Evolutionary conservation across 345 rosid genomes (phyloP).

Genomic region (Capsella bursapastoris): DNA sequence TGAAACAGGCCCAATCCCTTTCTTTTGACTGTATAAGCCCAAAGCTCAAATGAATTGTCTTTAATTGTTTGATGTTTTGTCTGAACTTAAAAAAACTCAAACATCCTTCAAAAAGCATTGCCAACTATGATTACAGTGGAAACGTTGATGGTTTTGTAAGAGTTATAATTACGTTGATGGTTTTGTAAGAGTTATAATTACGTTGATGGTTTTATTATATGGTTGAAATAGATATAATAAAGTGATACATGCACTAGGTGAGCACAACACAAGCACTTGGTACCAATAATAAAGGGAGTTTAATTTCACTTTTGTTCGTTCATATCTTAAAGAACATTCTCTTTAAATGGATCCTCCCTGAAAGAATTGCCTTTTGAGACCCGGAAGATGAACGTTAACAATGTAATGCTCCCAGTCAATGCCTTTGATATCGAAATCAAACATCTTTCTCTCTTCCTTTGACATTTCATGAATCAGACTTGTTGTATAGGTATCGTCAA

Average conservation of each 20-base stretch:
- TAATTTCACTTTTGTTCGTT: neutral
- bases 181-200: too few relatives aligned
- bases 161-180: too few relatives aligned
- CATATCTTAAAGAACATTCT: neutral
- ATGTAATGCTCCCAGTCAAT: conserved; percentile 53
- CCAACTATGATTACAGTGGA: too few relatives aligned
- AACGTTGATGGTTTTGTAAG: too few relatives aligned
- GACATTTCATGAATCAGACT: conserved; percentile 44
- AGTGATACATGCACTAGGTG: neutral
- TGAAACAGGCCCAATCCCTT: neutral
- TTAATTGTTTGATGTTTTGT: conserved; percentile 3
- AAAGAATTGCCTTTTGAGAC: conserved; percentile 17
- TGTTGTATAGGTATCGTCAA: conserved; percentile 42
- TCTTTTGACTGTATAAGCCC: neutral
- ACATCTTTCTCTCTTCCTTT: conserved; percentile 44
- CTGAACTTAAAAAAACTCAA: neutral
- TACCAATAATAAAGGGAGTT: too few relatives aligned
- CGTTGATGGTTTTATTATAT: too few relatives aligned
- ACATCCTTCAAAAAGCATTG: neutral
- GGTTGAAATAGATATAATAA: too few relatives aligned
- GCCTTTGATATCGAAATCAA: conserved; percentile 40
- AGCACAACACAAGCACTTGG: neutral
- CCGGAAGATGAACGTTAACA: conserved; percentile 47
- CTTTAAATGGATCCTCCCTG: neutral
- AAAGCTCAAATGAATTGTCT: conserved; percentile 10